Conservation (phyloP, 2,329 filamentous ascomycete genomes). For the Aspergillus novoparasiticus region DNA sequence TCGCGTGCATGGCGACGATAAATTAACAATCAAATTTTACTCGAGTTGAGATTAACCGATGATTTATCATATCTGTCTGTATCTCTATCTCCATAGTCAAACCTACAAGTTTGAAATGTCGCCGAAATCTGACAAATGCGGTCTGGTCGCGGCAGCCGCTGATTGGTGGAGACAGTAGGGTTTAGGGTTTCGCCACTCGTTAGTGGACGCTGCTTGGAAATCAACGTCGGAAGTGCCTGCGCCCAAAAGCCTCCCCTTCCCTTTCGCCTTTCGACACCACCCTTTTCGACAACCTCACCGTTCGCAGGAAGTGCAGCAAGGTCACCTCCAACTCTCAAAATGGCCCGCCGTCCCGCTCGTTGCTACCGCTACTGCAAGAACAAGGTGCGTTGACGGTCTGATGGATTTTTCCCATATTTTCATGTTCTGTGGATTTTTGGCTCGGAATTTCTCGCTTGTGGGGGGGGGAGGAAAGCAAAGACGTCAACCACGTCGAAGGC, state of each 20-base stretch:
- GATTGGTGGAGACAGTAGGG: conserved; percentile 40
- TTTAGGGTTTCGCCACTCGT: conserved; percentile 47
- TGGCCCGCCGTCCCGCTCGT: conserved; percentile 98
- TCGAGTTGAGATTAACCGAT: background rate
- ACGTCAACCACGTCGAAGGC: conserved; percentile 6
- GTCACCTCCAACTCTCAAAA: conserved; percentile 69
- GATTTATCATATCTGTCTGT: background rate
- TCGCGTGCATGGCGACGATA: background rate
- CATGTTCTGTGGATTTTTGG: conserved; percentile 30
- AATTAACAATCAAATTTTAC: background rate
- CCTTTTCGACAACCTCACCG: conserved; percentile 39
- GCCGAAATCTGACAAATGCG: conserved; percentile 26
- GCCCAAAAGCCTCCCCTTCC: conserved; percentile 28
- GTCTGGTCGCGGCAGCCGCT: conserved; percentile 14
- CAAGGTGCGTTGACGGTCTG: conserved; percentile 70
- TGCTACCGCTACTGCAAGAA: conserved; percentile 99
- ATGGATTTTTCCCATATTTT: conserved; percentile 20
- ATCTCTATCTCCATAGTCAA: background rate
- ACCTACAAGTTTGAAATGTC: background rate
- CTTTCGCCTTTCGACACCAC: conserved; percentile 39
- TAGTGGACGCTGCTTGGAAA: conserved; percentile 47
- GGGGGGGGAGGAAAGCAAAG: conserved; percentile 18
- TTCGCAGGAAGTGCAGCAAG: conserved; percentile 52
- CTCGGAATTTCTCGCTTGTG: conserved; percentile 34
- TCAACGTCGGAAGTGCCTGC: conserved; percentile 39